A percentile compares a stretch with the other conserved stretches of the same genome.
phyloP scores from a whole-genome alignment of 23 red algal genomes.

The Agarophyton chilense region DNA sequence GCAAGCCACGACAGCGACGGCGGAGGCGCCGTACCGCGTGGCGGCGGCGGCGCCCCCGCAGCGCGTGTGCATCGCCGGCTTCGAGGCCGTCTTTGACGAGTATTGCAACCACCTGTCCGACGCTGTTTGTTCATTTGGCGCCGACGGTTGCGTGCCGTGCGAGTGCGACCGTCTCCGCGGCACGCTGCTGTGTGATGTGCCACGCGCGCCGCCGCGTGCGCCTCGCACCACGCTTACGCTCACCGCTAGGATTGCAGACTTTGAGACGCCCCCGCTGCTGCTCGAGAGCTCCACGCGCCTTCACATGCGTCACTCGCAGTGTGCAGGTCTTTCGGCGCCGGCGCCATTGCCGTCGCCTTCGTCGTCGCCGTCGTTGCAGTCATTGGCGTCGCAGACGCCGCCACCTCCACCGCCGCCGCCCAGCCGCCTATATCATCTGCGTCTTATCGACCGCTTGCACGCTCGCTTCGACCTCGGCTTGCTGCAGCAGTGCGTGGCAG shows the following conservation, averaged over 20 bases:
- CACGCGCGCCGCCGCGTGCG: not conserved
- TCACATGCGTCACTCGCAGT: not conserved
- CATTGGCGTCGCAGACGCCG: no score
- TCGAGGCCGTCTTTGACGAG: constrained; percentile 16
- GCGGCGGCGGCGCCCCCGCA: constrained; percentile 49
- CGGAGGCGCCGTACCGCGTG: constrained; percentile 14
- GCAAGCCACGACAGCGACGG: not conserved
- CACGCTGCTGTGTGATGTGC: constrained; percentile 53
- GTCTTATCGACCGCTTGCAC: not conserved
- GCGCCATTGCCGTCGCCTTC: no score
- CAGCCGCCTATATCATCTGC: not conserved
- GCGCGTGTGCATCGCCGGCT: constrained; percentile 19
- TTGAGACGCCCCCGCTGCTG: constrained; percentile 33
- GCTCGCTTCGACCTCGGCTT: not conserved
- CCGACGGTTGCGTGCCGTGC: not conserved
- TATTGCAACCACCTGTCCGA: constrained; percentile 34
- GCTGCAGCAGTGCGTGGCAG: constrained; percentile 74
- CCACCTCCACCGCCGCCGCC: not conserved
- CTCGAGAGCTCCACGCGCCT: constrained; percentile 3
- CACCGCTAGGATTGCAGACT: constrained; percentile 40
- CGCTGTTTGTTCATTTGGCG: constrained; percentile 40
- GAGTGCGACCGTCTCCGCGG: constrained; percentile 18
- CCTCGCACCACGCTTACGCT: not conserved
- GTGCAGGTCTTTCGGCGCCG: not conserved
- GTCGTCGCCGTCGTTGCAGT: no score